Evolutionary conservation across 345 rosid species (phyloP), one percentile per base, ranked within the genome.

Genomic region (Lepidium sativum): DNA sequence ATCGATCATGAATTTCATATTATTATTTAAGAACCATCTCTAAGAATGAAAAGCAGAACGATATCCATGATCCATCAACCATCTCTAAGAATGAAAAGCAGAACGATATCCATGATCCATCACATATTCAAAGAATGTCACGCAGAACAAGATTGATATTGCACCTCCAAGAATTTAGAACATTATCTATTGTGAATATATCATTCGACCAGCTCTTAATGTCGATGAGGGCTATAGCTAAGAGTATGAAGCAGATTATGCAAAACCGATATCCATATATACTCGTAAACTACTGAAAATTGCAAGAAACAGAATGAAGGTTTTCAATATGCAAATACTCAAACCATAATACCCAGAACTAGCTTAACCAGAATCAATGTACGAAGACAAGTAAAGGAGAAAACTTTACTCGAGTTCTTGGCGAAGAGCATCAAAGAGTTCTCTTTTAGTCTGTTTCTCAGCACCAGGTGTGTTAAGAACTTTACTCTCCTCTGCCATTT

Each of bases 401-500:
- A 44, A 39, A 8, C n/a, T 86, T 68, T 63, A 88, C 96, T 88
- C 96, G 13, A 90, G 92, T 75, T 90, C 97, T 71, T 82, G 92
- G 2, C 90, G 88, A 71, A 90, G 88, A 12, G 95, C 90, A 67
- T 90, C 97, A 56, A 85, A 87, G 48, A 87, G 80, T 78, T 87
- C 97, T 54, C 92, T 80, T 75, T 90, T 87, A 39, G 95, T 87
- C 79, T 87, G 95, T 60, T 90, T 90, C 80, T 90, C 95, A 13
- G 95, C 95, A 13, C 97, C 92, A 27, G 90, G 88, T 16, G 86
- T 84, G 59, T 84, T 90, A n/a, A 89, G 82, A 60, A 89, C 95
- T 81, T 79, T 90, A 75, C 97, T 90, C 74, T 85, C 88, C 55
- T 90, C 95, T 0, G 86, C 95, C 97, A 90, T 85, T 70, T 79